Percentiles rank a stretch among this genome's conserved stretches.
These are phyloP conservation scores for Leccinum rimulosum DNA, from an alignment of 768 basidiomycete genomes.

Conservation along the genomic window DNA sequence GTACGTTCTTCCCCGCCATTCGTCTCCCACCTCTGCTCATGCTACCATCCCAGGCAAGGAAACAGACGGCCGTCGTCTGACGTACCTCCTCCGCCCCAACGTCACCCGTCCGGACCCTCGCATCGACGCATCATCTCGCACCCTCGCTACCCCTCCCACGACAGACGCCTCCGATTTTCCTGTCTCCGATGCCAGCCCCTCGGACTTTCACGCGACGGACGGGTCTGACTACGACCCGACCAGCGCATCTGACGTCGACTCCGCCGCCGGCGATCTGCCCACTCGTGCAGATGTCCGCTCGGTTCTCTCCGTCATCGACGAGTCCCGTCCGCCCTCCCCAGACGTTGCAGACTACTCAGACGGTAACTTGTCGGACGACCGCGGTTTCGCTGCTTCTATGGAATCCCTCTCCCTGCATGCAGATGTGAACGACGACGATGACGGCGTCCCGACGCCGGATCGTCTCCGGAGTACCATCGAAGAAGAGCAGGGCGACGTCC, in stretches of 20 bases:
- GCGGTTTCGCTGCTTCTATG: constrained; percentile 34
- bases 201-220: constrained; percentile 33
- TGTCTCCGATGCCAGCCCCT: constrained; percentile 44
- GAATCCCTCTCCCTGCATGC: constrained; percentile 33
- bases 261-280: constrained; percentile 9
- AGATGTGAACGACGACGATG: constrained; percentile 13
- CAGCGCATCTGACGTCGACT: constrained; percentile 27
- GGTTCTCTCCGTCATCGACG: constrained; percentile 26
- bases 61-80: constrained; percentile 55
- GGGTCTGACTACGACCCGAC: constrained; percentile 12
- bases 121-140: constrained; percentile 24
- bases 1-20: constrained; percentile 40
- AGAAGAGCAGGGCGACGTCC: neutral
- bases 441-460: constrained; percentile 3
- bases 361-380: constrained; percentile 27
- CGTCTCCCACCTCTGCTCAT: neutral
- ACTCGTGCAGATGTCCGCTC: constrained; percentile 4
- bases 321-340: constrained; percentile 29
- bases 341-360: constrained; percentile 31
- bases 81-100: constrained; percentile 80
- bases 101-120: constrained; percentile 55
- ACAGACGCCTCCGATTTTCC: constrained; percentile 64
- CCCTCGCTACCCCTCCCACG: constrained; percentile 68
- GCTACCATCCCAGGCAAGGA: constrained; percentile 38
- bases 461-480: neutral